phyloP scores from a whole-genome alignment of 2,329 filamentous ascomycete species.

The Sclerotinia borealis region DNA sequence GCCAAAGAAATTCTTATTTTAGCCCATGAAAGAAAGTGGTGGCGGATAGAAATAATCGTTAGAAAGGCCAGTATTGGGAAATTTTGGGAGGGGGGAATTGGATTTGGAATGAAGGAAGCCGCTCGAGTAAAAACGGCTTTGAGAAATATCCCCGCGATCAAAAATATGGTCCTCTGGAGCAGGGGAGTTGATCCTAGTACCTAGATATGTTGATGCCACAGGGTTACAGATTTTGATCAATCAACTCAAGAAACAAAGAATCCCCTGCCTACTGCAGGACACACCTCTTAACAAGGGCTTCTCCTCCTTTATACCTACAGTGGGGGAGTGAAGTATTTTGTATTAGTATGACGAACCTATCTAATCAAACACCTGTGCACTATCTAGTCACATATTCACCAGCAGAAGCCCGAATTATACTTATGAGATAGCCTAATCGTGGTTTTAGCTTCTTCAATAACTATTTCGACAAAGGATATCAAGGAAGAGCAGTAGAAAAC shows the following conservation, averaged over 20 bases:
- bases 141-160: constrained; percentile 6
- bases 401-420: not conserved
- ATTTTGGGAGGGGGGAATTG: not conserved
- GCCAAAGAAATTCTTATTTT: not conserved
- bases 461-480: not conserved
- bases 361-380: not conserved
- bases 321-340: no score
- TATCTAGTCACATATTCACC: no score
- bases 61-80: not conserved
- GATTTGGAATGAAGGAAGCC: not conserved
- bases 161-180: not conserved
- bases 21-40: not conserved
- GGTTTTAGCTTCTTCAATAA: not conserved
- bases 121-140: not conserved
- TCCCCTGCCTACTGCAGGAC: not conserved
- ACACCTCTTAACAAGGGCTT: not conserved
- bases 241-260: not conserved
- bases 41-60: not conserved
- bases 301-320: not conserved
- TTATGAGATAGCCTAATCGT: not conserved
- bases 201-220: not conserved
- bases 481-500: not conserved
- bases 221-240: not conserved
- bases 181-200: not conserved
- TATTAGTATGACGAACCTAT: not conserved